Conservation (phyloP, 139 green algal species). For the Asterochloris erici region DNA sequence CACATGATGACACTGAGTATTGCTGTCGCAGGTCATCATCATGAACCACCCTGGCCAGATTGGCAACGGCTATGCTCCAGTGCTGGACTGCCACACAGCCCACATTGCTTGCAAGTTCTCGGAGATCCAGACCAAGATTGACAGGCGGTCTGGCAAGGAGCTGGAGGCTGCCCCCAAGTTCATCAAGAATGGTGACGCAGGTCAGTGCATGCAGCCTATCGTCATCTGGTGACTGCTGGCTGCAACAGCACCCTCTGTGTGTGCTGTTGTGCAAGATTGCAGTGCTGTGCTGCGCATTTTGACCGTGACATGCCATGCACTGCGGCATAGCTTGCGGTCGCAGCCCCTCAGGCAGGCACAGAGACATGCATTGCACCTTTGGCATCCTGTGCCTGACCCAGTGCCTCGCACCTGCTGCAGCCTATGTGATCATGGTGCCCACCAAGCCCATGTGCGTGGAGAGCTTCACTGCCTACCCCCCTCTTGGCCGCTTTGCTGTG, state of each 20-base stretch:
- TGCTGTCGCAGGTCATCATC: constrained; percentile 50
- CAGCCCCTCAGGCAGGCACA: neutral
- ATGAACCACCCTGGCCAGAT: constrained; percentile 69
- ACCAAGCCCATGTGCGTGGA: constrained; percentile 75
- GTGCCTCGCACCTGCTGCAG: constrained; percentile 28
- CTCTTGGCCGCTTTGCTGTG: constrained; percentile 66
- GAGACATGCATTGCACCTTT: neutral
- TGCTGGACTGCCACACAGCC: constrained; percentile 72
- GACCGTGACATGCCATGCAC: neutral
- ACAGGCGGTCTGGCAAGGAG: constrained; percentile 67
- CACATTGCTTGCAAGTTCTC: constrained; percentile 68
- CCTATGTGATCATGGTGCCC: constrained; percentile 67
- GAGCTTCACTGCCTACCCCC: constrained; percentile 59
- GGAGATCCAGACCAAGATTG: constrained; percentile 62
- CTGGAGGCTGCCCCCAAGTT: constrained; percentile 63
- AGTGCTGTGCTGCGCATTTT: neutral
- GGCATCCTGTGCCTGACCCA: neutral
- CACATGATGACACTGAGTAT: neutral
- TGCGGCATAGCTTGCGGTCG: no score
- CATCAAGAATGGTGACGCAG: constrained; percentile 55
- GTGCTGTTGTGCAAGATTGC: neutral
- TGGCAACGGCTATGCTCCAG: constrained; percentile 52
- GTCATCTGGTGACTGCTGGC: neutral
- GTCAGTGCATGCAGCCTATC: no score
- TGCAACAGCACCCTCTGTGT: no score